These are phyloP conservation scores for Myxozyma melibiosi DNA, from an alignment of 805 yeast species.

Conservation along the genomic window DNA sequence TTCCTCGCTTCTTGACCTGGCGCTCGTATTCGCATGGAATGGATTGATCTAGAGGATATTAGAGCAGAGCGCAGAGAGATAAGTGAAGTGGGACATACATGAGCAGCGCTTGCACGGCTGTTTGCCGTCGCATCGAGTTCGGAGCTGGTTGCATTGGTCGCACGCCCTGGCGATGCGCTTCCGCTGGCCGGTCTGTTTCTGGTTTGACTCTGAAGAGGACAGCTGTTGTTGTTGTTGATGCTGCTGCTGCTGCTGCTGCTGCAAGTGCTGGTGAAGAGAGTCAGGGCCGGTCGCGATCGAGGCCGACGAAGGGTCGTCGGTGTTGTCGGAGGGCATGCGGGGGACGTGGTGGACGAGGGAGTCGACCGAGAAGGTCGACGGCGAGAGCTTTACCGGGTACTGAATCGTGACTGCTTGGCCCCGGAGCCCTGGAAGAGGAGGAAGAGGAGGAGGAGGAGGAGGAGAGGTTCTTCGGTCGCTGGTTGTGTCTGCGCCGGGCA, in stretches of 20 bases:
- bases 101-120: slow-evolving; percentile 51
- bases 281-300: background rate
- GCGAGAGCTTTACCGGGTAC: slow-evolving; percentile 13
- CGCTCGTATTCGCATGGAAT: slow-evolving; percentile 47
- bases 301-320: background rate
- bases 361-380: slow-evolving; percentile 18
- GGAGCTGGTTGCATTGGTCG: slow-evolving; percentile 51
- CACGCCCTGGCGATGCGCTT: slow-evolving; percentile 46
- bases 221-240: background rate
- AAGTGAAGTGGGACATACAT: slow-evolving; percentile 24
- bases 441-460: background rate
- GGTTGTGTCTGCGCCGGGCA: too few relatives aligned
- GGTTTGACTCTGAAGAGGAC: too few relatives aligned
- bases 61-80: background rate
- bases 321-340: slow-evolving; percentile 11
- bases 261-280: background rate
- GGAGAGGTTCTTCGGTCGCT: background rate
- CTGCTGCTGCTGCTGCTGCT: slow-evolving; percentile 1
- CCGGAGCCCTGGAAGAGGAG: background rate
- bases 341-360: slow-evolving; percentile 16
- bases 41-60: slow-evolving; percentile 14
- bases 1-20: slow-evolving; percentile 51
- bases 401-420: background rate
- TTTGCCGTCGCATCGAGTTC: slow-evolving; percentile 54
- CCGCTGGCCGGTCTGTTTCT: slow-evolving; percentile 7